Conservation (phyloP, 169 alveolate genomes). For the Plasmodium sp. region DNA sequence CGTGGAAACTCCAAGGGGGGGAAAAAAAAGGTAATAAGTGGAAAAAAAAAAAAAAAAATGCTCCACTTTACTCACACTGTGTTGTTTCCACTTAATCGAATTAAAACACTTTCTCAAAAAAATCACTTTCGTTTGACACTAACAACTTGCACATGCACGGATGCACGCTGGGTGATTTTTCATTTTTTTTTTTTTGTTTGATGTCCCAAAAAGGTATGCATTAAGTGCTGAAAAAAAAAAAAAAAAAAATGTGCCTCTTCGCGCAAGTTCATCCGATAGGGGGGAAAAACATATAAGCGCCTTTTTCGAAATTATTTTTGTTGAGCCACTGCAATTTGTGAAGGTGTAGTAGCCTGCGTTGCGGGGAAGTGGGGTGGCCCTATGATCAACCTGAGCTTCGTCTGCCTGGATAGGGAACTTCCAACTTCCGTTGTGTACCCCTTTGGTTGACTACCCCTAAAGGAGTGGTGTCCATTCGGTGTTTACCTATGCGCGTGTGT, state of each 20-base stretch:
- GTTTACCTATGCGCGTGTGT: background rate
- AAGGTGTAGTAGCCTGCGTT: background rate
- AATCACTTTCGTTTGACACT: background rate
- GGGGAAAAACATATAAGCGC: background rate
- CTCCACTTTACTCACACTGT: background rate
- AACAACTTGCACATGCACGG: background rate
- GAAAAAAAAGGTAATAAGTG: background rate
- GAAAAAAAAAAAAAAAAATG: background rate
- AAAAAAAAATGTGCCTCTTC: background rate
- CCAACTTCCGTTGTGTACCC: background rate
- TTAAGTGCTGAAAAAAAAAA: background rate
- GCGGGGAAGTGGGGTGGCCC: background rate
- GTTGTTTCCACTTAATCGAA: background rate
- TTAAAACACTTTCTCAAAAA: background rate
- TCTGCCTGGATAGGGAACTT: background rate
- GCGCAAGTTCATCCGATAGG: background rate
- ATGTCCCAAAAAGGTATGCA: background rate
- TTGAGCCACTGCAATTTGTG: background rate
- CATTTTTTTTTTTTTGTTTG: too few species aligned
- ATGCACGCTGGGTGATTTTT: background rate
- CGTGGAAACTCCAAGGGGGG: background rate
- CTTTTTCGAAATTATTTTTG: background rate
- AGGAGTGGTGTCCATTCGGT: background rate
- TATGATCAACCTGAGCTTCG: background rate
- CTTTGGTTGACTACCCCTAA: background rate